Conservation (phyloP, 2,329 filamentous ascomycete genomes). For the Pseudogymnoascus sp. region DNA sequence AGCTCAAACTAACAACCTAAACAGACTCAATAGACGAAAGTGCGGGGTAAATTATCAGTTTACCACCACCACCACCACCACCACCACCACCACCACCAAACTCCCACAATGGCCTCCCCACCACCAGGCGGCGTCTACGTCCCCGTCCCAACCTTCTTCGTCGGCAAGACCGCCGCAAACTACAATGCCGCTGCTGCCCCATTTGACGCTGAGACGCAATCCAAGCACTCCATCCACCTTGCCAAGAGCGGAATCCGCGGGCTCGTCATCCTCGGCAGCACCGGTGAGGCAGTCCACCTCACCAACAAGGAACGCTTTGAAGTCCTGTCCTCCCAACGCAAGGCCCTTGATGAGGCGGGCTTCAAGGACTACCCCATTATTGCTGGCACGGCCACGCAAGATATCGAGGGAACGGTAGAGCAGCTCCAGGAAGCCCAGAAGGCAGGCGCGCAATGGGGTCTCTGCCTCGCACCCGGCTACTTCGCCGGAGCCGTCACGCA, state of each 20-base stretch:
- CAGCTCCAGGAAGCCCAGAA: slow-evolving; percentile 42
- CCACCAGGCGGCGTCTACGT: slow-evolving; percentile 31
- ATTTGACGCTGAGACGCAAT: slow-evolving; percentile 51
- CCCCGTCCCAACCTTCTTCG: slow-evolving; percentile 57
- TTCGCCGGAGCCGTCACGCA: slow-evolving; percentile 53
- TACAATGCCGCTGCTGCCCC: slow-evolving; percentile 22
- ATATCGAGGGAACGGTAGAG: slow-evolving; percentile 47
- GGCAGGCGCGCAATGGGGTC: slow-evolving; percentile 54
- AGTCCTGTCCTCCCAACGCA: slow-evolving; percentile 46
- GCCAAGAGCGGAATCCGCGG: slow-evolving; percentile 52
- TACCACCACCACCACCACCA: not conserved
- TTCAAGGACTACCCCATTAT: slow-evolving; percentile 54
- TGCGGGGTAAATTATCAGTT: slow-evolving; percentile 1
- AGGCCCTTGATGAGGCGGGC: slow-evolving; percentile 46
- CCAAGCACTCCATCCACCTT: slow-evolving; percentile 51
- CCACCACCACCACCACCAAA: not conserved
- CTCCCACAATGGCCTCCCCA: slow-evolving; percentile 19
- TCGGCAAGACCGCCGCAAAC: slow-evolving; percentile 22
- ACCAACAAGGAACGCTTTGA: slow-evolving; percentile 48
- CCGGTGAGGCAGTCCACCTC: slow-evolving; percentile 57
- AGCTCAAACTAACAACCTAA: not conserved
- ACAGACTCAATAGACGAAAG: not conserved
- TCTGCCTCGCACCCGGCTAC: slow-evolving; percentile 58
- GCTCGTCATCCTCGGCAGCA: slow-evolving; percentile 55
- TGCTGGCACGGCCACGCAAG: slow-evolving; percentile 50